Conservation (phyloP, 768 basidiomycete genomes). For the Pleurotus platypus region DNA sequence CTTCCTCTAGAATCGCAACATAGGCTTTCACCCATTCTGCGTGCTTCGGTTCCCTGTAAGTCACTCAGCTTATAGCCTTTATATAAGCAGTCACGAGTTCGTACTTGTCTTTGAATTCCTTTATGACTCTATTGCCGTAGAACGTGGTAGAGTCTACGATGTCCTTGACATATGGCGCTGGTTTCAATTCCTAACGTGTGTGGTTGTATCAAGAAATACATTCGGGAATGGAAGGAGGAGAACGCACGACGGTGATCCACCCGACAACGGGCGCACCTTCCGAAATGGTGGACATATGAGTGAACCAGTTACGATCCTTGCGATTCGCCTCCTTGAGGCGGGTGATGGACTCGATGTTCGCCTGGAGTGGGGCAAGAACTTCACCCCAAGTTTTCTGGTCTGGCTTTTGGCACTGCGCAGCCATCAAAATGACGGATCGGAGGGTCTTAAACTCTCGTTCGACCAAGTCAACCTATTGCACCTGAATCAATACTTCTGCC, state of each 20-base stretch:
- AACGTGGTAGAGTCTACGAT: constrained; percentile 85
- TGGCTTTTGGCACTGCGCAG: constrained; percentile 78
- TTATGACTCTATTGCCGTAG: constrained; percentile 86
- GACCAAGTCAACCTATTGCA: constrained; percentile 60
- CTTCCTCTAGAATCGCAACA: constrained; percentile 66
- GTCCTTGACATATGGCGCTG: constrained; percentile 74
- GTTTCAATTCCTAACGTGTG: constrained; percentile 58
- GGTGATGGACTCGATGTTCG: constrained; percentile 71
- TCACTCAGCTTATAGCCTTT: background rate
- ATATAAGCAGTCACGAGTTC: constrained; percentile 18
- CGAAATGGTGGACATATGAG: constrained; percentile 75
- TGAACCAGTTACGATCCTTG: constrained; percentile 78
- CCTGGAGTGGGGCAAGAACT: constrained; percentile 65
- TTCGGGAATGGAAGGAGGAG: constrained; percentile 4
- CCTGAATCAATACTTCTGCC: too few species aligned
- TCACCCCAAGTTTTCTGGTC: constrained; percentile 51
- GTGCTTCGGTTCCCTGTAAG: constrained; percentile 76
- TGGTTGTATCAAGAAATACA: background rate
- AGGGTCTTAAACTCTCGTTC: constrained; percentile 65
- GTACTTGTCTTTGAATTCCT: constrained; percentile 91
- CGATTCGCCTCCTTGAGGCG: constrained; percentile 79
- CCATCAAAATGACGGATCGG: constrained; percentile 63
- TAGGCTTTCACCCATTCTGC: constrained; percentile 85
- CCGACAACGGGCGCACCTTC: constrained; percentile 81
- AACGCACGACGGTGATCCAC: constrained; percentile 81